Evolutionary conservation across 176 grass and related monocot genomes (phyloP), one percentile per base, ranked within the genome.

Genomic region (Puccinellia tenuiflora): DNA sequence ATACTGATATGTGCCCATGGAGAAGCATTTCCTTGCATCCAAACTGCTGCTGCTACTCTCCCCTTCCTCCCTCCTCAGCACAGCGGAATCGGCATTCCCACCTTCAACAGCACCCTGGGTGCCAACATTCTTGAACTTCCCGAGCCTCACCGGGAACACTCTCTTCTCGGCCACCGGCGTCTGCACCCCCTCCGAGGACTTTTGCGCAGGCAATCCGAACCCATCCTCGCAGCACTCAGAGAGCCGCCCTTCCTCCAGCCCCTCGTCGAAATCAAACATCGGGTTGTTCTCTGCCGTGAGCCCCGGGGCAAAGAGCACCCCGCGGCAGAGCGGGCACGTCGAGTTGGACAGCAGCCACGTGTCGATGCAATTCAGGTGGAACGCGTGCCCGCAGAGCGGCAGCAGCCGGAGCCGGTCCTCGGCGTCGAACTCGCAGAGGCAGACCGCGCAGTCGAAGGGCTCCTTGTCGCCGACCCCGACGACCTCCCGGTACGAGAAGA

Each of bases 261-360:
- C 17, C 48, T 93, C 81, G 13, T 78, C 88, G 12, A 95, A 94
- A 86, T 83, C 82, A 12, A 91, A 93, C 46, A 89, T 89, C 3
- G 85, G 50, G 55, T 57, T 82, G 28, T 89, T 83, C 10, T 98
- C 92, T 4, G 71, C 59, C 25, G 85, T 75, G 7, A 83, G 48
- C 0, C 86, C 88, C 0, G 83, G 86, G 20, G 55, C 75, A 33
- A 87, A 98, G 82, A 93, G 92, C 79, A 80, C 81, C 47, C 87
- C 92, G 43, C 95, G 78, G 78, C 95, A 98, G 60, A 98, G 89
- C 37, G 95, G 95, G 76, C 95, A 98, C 18, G 95, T 95, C 1
- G 92, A 98, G 78, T 98, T 98, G 92, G 92, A 98, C 47, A 98
- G 86, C 45, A 98, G 86, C 92, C 95, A 98, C 1, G 95, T 98